Conservation (phyloP, 148 eudicot genomes). For the Cornus suecica region DNA sequence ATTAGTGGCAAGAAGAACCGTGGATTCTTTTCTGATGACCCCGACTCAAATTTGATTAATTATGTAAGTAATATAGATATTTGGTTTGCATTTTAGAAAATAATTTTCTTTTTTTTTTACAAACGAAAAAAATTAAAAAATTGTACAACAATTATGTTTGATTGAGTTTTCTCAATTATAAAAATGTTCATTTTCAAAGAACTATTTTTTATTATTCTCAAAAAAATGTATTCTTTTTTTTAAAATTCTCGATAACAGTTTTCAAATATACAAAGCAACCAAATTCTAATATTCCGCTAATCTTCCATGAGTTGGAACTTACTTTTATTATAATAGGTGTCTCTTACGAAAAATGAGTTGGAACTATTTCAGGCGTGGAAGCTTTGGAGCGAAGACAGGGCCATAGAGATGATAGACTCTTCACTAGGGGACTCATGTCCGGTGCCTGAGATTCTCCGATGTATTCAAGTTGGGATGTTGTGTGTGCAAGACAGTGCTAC, state of each 20-base stretch:
- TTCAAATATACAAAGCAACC: too few relatives aligned
- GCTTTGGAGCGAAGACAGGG: slow-evolving; percentile 30
- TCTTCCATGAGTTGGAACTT: not conserved
- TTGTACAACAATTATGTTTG: too few relatives aligned
- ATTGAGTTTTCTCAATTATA: too few relatives aligned
- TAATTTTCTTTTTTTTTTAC: too few relatives aligned
- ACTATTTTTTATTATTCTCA: too few relatives aligned
- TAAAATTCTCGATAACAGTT: too few relatives aligned
- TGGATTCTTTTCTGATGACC: not conserved
- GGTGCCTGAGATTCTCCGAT: slow-evolving; percentile 19
- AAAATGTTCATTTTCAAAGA: too few relatives aligned
- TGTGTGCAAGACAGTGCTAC: slow-evolving; percentile 44
- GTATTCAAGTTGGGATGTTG: slow-evolving; percentile 35
- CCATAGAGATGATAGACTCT: slow-evolving; percentile 23
- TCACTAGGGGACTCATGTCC: slow-evolving; percentile 11
- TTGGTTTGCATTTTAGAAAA: too few relatives aligned
- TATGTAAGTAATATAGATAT: slow-evolving; percentile 19
- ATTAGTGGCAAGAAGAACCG: slow-evolving; percentile 17
- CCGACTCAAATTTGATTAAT: slow-evolving; percentile 3
- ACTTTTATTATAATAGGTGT: not conserved
- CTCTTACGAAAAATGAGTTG: not conserved
- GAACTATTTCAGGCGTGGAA: slow-evolving; percentile 33
- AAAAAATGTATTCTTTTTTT: too few relatives aligned
- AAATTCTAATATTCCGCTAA: not conserved
- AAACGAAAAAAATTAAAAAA: too few relatives aligned